Base-by-base conservation (phyloP, 1,284 basidiomycete species). In the Sporisorium reilianum region DNA sequence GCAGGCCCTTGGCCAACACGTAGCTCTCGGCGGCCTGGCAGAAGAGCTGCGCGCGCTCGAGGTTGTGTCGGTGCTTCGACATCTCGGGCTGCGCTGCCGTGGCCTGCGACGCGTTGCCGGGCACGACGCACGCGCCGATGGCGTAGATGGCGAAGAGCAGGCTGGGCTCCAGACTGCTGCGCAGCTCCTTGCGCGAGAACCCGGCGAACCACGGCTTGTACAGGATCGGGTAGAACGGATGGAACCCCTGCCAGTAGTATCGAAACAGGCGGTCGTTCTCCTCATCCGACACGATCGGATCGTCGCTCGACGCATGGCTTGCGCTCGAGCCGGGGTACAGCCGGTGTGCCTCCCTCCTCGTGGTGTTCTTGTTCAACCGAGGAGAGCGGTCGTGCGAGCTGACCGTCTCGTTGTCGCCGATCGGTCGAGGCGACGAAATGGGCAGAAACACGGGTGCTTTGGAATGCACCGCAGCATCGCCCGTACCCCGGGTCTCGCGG, bases 161-260 rank as follows among this genome's bases (percentile, higher is more conserved):
- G 30, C 72, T 67, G 1, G 67, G 64, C 20, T 79, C 73, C 28
- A 81, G 71, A 18, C 64, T 62, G 18, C 44, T 22, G 10, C 77
- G 67, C 14, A 81, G 60, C 46, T 80, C 64, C 11, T 79, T 65
- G 25, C 59, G 44, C 0, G 77, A 59, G 8, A 77, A 69, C 7
- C 61, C 57, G 26, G 65, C 64, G n/a, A 81, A 70, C 49, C 71
- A 73, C 0, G 80, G 78, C 57, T 80, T 81, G 72, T 75, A 81
- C n/a, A 81, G 64, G 46, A 81, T 68, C 23, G 80, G 80, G 48
- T 79, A 81, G 65, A 79, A 78, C 0, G 80, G 78, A 51, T 81
- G 80, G 26, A 80, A 79, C 38, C 77, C 77, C 26, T 69, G 64
- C 68, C 75, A 81, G 56, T 81, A 81, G 60, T 77, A 75, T 2